Evolutionary conservation across 2,329 filamentous ascomycete genomes (phyloP), one percentile per base, ranked within the genome.

Genomic region (Microsporum audouinii): DNA sequence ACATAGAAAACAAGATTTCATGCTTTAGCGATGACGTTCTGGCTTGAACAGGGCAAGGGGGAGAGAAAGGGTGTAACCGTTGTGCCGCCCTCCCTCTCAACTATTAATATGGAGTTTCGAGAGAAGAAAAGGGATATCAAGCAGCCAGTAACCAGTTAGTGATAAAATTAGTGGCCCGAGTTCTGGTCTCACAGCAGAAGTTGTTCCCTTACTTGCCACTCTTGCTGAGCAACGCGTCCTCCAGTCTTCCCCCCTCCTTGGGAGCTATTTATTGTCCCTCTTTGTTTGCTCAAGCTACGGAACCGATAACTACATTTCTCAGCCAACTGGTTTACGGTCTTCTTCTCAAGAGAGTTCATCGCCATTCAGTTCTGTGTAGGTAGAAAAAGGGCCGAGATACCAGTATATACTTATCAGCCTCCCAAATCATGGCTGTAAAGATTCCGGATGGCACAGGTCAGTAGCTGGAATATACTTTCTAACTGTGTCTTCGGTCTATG

Each of bases 371-470:
- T 36, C 14, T 23, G 31, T 29, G 8, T 5, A 8, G n/a, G 33
- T 55, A 34, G n/a, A 53, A n/a, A 6, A n/a, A 34, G 51, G 17
- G 14, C 12, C n/a, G 31, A 55, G 51, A 55, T 55, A 23, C 51
- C 31, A 3, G 7, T 7, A 17, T 36, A 34, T 55, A 55, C 51
- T 55, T 55, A 29, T n/a, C 51, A 31, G n/a, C 23, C 8, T 17
- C 17, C 17, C 12, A 17, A 23, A 36, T 12, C 17, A 17, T 36
- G n/a, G 51, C 51, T 17, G 12, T 31, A 55, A 59, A 59, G 47
- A 61, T 61, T 51, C 56, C 65, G 29, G 70, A 71, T 62, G 70
- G 70, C 43, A 71, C 70, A 59, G 70, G 70, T 71, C 59, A 66
- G 70, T 65, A 5, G 47, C 14, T 34, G 36, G 10, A 59, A 33